A percentile compares a stretch with the other conserved stretches of the same genome.
phyloP scores from a whole-genome alignment of 352 stramenopile genomes.

The Globisporangium paddicum region DNA sequence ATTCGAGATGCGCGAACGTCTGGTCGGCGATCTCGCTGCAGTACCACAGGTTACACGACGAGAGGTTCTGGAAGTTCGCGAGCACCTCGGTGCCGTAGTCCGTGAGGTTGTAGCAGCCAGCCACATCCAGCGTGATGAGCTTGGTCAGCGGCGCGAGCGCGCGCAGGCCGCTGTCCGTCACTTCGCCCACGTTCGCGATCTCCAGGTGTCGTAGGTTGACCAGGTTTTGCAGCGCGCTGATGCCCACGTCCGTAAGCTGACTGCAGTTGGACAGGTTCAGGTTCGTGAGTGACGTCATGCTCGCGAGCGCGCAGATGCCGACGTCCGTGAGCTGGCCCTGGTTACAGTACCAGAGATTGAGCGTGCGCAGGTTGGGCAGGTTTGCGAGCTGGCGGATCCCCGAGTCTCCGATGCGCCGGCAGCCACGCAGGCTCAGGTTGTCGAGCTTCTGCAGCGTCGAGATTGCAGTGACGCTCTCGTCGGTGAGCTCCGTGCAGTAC shows the following conservation, averaged over 20 bases:
- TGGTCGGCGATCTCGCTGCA: slow-evolving; percentile 70
- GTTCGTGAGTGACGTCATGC: slow-evolving; percentile 52
- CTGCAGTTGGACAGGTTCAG: slow-evolving; percentile 79
- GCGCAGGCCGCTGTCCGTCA: slow-evolving; percentile 54
- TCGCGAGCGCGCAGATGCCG: slow-evolving; percentile 41
- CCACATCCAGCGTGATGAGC: slow-evolving; percentile 61
- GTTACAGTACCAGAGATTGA: slow-evolving; percentile 83
- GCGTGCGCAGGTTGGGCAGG: slow-evolving; percentile 35
- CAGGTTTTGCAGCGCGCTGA: slow-evolving; percentile 40
- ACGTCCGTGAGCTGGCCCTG: slow-evolving; percentile 68
- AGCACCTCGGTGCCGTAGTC: slow-evolving; percentile 60
- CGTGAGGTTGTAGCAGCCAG: slow-evolving; percentile 80
- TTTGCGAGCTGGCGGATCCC: slow-evolving; percentile 40
- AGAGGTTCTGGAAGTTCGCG: slow-evolving; percentile 41
- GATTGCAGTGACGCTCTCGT: slow-evolving; percentile 48
- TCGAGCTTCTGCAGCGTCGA: slow-evolving; percentile 33
- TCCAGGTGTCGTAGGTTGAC: slow-evolving; percentile 64
- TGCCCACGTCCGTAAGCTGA: slow-evolving; percentile 61
- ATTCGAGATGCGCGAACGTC: slow-evolving; percentile 52
- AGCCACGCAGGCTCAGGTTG: slow-evolving; percentile 59
- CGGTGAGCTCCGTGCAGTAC: slow-evolving; percentile 74
- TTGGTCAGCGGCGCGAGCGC: slow-evolving; percentile 47
- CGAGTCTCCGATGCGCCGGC: slow-evolving; percentile 46
- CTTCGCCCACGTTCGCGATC: slow-evolving; percentile 71
- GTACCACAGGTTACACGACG: slow-evolving; percentile 79